Percentiles rank a stretch among this genome's conserved stretches.
Evolutionary conservation across 2,329 filamentous ascomycete genomes (phyloP).

Genomic region (Trichophaea hybrida): DNA sequence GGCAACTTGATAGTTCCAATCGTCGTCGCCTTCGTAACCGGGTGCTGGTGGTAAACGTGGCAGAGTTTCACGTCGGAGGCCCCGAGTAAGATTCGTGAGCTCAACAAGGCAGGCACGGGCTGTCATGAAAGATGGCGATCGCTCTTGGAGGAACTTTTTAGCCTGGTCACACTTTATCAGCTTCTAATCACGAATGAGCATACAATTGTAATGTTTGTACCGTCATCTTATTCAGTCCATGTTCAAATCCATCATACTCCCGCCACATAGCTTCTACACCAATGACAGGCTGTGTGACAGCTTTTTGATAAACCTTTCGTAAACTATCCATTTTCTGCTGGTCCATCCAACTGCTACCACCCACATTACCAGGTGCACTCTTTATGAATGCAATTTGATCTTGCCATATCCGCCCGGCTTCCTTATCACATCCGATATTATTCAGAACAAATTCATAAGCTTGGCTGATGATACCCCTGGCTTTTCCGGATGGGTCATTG

Average conservation of each 20-base stretch:
- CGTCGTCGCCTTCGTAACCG: slow-evolving; percentile 74
- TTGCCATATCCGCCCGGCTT: slow-evolving; percentile 78
- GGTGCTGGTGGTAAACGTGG: slow-evolving; percentile 68
- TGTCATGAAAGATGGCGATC: slow-evolving; percentile 88
- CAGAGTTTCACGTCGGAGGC: slow-evolving; percentile 60
- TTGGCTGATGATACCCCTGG: slow-evolving; percentile 64
- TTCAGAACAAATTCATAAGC: slow-evolving; percentile 88
- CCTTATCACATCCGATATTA: slow-evolving; percentile 79
- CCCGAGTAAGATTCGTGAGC: slow-evolving; percentile 72
- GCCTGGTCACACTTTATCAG: slow-evolving; percentile 43
- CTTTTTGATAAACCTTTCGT: slow-evolving; percentile 81
- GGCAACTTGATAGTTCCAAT: slow-evolving; percentile 70
- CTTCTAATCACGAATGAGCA: slow-evolving; percentile 7
- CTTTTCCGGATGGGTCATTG: slow-evolving; percentile 60
- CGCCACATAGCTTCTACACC: slow-evolving; percentile 82
- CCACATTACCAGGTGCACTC: slow-evolving; percentile 68
- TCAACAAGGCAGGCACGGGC: slow-evolving; percentile 81
- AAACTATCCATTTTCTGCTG: slow-evolving; percentile 94
- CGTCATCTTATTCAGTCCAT: slow-evolving; percentile 81
- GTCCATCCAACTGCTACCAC: slow-evolving; percentile 84
- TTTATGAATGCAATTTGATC: slow-evolving; percentile 93
- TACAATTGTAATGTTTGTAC: slow-evolving; percentile 37
- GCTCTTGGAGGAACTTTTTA: slow-evolving; percentile 86
- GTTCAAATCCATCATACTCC: slow-evolving; percentile 94
- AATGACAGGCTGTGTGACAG: slow-evolving; percentile 72